Evolutionary conservation across 1,139 yeast species (phyloP), one percentile per base, ranked within the genome.

Genomic region (Pichia sp.): DNA sequence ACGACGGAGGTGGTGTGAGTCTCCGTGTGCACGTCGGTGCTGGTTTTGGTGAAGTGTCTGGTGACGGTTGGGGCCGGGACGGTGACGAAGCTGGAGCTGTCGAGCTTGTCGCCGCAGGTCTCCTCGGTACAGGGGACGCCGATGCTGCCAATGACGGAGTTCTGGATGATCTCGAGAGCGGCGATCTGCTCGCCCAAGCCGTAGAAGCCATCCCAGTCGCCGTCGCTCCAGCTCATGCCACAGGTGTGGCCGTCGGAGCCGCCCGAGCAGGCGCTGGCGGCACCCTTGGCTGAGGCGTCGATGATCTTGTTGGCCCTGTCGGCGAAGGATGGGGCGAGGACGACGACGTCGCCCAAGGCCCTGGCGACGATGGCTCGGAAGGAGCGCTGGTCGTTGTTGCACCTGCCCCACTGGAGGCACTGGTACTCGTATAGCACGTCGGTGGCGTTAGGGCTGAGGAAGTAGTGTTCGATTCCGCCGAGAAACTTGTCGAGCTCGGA

Each of bases 131-230:
- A 82, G 42, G 88, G 92, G 57, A 81, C 78, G 29, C 78, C 80
- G 58, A 75, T 75, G 38, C 78, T 72, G 52, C 76, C 69, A 31
- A 81, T 81, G 65, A 83, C 73, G 53, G 86, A 75, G 60, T 81
- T 84, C 61, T 84, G 87, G 67, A 90, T 80, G 3, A 81, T 81
- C 68, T 90, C 97, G 54, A 90, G 74, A 0, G 97, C 97, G 48
- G 82, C 70, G 85, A 92, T 88, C 70, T 92, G 97, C 71, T 92
- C 97, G 61, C 98, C 98, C 44, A 92, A 77, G n/a, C 98, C 98
- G 62, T 80, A 90, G 51, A 63, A 67, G 2, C 85, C 87, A 70
- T 92, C 98, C 87, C 90, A 92, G 11, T 79, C 79, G 50, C 71
- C 75, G 19, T 70, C 64, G 46, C 79, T 72, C 98, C 98, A 92